Evolutionary conservation across 176 grass and related monocot species (phyloP).

Genomic region (Juncus inflexus): DNA sequence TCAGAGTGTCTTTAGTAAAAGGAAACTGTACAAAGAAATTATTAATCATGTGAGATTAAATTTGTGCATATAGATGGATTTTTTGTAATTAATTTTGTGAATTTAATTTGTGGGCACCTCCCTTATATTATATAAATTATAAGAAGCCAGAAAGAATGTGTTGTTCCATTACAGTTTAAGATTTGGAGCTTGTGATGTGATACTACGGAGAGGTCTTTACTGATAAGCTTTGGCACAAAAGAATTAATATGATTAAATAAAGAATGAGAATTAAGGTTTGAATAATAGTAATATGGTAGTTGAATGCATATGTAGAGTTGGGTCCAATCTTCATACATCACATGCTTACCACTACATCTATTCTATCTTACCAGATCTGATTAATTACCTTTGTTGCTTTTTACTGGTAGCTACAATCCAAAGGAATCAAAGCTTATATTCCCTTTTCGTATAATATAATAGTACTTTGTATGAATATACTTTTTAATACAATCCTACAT

Average conservation of each 20-base stretch:
- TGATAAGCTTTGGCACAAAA: slow-evolving; percentile 26
- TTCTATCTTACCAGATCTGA: background rate
- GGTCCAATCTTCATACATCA: slow-evolving; percentile 25
- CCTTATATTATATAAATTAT: no score
- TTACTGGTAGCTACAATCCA: slow-evolving; percentile 27
- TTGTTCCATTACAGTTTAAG: no score
- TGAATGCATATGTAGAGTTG: slow-evolving; percentile 31
- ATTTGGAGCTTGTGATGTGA: slow-evolving; percentile 35
- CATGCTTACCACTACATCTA: slow-evolving; percentile 28
- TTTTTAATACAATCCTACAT: background rate
- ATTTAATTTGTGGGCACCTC: no score
- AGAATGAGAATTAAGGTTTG: slow-evolving; percentile 11
- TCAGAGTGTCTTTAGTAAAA: no score
- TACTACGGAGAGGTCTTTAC: slow-evolving; percentile 33
- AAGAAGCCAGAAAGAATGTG: no score
- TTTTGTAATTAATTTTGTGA: no score
- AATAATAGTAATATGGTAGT: slow-evolving; percentile 23
- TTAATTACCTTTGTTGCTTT: slow-evolving; percentile 16
- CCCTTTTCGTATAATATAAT: slow-evolving; percentile 19
- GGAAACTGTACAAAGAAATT: no score
- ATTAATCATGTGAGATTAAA: no score
- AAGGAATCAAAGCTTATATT: slow-evolving; percentile 11
- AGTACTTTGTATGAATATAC: background rate
- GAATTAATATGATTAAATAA: background rate
- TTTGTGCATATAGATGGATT: no score